Evolutionary conservation across 2,329 filamentous ascomycete genomes (phyloP), one percentile per base, ranked within the genome.

Genomic region (Mollisiaceae sp.): DNA sequence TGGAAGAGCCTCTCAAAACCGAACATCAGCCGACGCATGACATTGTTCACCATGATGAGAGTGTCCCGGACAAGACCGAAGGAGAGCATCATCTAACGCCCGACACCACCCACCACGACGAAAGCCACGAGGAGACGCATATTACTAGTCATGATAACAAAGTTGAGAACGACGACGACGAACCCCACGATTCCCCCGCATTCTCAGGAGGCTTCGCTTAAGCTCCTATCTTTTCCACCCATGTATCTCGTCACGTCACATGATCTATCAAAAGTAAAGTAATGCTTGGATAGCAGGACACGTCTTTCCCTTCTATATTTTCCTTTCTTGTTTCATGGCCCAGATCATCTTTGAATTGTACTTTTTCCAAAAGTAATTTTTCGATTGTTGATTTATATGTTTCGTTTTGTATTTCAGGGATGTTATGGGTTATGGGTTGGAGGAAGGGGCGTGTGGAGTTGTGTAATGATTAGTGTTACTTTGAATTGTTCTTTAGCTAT

Each of bases 271-370:
- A 27, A 12, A 32, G 22, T 54, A 54, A 35, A 32, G 50, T 54
- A 54, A 54, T 54, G 50, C 50, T 54, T 54, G 50, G 50, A 54
- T 54, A 54, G 50, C 50, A 54, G 50, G 50, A 15, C 22, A 32
- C 50, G 11, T 41, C 43, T 15, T 32, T 54, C 27, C 4, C 50
- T 54, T 54, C 50, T 35, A 54, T 22, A 47, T 54, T 54, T 32
- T 54, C 27, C 32, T 54, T 35, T 54, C 27, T 54, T 54, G 24
- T 54, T 52, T 54, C n/a, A 5, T 54, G 22, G 50, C 18, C 50
- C 32, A 24, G 50, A 15, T 32, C 12, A 15, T 24, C 27, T 54
- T 52, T 54, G 8, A 5, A 2, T 54, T 54, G 50, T 54, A 54
- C 4, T 54, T 32, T 52, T 24, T 22, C n/a, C 22, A 27, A 54